Evolutionary conservation across 208 protist species (phyloP), one percentile per base, ranked within the genome.

Genomic region (Angomonas desouzai): DNA sequence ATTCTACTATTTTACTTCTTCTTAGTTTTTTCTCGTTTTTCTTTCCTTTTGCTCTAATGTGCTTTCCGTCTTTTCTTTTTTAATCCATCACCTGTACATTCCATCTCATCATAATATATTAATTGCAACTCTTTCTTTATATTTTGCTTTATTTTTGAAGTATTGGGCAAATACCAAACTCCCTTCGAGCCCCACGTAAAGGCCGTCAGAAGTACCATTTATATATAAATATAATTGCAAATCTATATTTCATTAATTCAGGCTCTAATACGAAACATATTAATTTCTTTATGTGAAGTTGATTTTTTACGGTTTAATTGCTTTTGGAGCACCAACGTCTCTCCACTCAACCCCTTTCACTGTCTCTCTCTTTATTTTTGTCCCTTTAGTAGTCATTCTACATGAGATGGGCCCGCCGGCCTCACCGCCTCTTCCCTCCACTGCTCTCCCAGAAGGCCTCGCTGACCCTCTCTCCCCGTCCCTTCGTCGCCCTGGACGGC

Each of bases 251-350:
- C 36, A 40, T 6, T 40, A 29, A 53, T 53, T 6, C 23, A 25
- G 4, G 18, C 9, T 6, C 9, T 20, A 20, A 53, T 53, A 53
- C 18, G n/a, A 47, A 38, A 49, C 25, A 28, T 22, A 38, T 38
- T 10, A 16, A 59, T 38, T 32, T 32, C 11, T 36, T 36, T 59
- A 29, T 38, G 4, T 38, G 28, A 13, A 59, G 6, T 11, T n/a
- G 27, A 36, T n/a, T 72, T 72, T 66, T 72, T 36, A n/a, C n/a
- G n/a, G n/a, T n/a, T n/a, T n/a, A n/a, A n/a, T 72, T 64, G 30
- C 63, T 64, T 40, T 66, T 66, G 3, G n/a, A n/a, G n/a, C n/a
- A 47, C 9, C 36, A 43, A 13, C 13, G 36, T 40, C 36, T 40
- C 9, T 40, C 36, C 6, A 40, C 36, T 40, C 36, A 13, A 40